phyloP scores from a whole-genome alignment of 306 rosid species.

The Prunus fruticosa region DNA sequence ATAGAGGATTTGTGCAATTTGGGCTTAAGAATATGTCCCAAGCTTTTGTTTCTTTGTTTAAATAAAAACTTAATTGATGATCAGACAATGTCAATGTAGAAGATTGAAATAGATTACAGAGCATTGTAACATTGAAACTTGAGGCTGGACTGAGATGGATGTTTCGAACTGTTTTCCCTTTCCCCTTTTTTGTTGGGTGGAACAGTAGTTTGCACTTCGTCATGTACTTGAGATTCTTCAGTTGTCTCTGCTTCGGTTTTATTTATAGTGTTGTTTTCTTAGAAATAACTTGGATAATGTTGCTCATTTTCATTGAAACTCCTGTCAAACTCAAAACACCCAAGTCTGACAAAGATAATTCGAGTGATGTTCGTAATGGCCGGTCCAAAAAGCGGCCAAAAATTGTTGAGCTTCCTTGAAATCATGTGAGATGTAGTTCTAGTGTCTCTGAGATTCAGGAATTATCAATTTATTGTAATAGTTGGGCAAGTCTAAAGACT shows the following conservation, averaged over 20 bases:
- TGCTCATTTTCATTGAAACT: slow-evolving; percentile 9
- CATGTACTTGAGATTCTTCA: neutral
- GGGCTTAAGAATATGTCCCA: neutral
- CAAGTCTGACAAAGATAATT: slow-evolving; percentile 16
- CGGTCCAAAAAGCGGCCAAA: slow-evolving; percentile 43
- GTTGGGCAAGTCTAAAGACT: neutral
- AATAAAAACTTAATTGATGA: neutral
- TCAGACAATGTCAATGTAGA: neutral
- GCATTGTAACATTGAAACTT: neutral
- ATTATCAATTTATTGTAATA: neutral
- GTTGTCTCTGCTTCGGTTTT: slow-evolving; percentile 1
- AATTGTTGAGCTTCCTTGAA: slow-evolving; percentile 58
- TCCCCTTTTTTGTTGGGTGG: neutral
- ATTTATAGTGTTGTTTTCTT: neutral
- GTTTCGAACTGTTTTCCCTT: neutral
- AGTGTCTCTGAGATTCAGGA: neutral
- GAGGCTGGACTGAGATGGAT: neutral
- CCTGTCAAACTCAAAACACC: slow-evolving; percentile 20
- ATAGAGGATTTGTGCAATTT: neutral
- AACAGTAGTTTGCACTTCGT: neutral
- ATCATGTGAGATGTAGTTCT: neutral
- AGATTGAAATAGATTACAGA: neutral
- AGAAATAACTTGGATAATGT: neutral
- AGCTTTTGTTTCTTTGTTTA: neutral
- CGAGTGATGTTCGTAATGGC: slow-evolving; percentile 11